Conservation (phyloP, 1,284 basidiomycete species). For the Schizophyllum amplum region DNA sequence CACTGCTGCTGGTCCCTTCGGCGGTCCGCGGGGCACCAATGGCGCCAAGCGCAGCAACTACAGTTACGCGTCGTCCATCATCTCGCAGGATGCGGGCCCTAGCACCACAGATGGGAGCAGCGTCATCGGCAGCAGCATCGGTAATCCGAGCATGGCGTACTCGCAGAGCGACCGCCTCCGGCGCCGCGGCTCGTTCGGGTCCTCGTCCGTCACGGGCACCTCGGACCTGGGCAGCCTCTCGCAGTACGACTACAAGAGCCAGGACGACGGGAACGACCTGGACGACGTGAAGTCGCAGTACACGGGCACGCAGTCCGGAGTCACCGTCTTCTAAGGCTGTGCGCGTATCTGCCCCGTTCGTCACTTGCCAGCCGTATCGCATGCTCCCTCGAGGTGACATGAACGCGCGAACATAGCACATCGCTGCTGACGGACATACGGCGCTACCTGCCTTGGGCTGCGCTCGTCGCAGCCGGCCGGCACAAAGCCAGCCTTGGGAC, state of each 20-base stretch:
- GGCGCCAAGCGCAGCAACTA: conserved; percentile 69
- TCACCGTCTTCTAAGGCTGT: conserved; percentile 61
- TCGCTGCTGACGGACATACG: too few relatives aligned
- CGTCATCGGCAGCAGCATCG: conserved; percentile 40
- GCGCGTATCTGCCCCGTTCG: not conserved
- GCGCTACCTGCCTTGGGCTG: too few relatives aligned
- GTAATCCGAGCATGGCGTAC: conserved; percentile 30
- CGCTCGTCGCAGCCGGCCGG: too few relatives aligned
- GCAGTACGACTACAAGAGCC: conserved; percentile 81
- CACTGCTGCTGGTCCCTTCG: conserved; percentile 59
- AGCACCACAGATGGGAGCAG: conserved; percentile 52
- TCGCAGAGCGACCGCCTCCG: conserved; percentile 58
- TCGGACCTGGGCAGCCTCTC: conserved; percentile 72
- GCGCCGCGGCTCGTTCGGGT: conserved; percentile 53
- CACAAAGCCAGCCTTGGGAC: too few relatives aligned
- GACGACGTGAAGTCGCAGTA: conserved; percentile 84
- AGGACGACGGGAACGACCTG: conserved; percentile 66
- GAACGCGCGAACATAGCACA: too few relatives aligned
- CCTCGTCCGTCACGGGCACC: conserved; percentile 64
- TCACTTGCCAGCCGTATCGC: too few relatives aligned
- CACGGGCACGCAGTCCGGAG: conserved; percentile 70
- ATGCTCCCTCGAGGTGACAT: too few relatives aligned
- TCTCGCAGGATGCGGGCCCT: conserved; percentile 79
- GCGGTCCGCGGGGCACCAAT: conserved; percentile 47
- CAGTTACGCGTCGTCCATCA: conserved; percentile 85